Evolutionary conservation across 495 filamentous ascomycete genomes (phyloP).

Genomic region (Astrocystis sublimbata): DNA sequence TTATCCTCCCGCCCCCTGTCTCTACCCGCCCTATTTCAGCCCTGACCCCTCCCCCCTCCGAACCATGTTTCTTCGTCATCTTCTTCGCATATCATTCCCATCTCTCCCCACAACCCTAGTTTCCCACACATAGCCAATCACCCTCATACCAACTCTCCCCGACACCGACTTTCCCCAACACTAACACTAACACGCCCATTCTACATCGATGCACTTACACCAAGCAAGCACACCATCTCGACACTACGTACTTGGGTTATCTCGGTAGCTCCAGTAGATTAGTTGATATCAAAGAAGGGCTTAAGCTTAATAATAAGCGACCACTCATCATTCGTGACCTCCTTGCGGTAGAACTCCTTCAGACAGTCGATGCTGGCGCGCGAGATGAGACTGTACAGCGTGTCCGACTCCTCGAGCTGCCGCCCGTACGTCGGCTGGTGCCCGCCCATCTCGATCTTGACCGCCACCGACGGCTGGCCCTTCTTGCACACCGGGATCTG

Average conservation of each 20-base stretch:
- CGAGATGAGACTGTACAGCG: conserved; percentile 82
- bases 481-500: conserved; percentile 87
- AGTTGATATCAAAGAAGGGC: conserved; percentile 87
- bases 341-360: conserved; percentile 91
- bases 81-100: too few species aligned
- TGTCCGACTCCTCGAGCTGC: conserved; percentile 92
- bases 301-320: conserved; percentile 88
- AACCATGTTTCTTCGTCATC: too few species aligned
- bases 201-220: not conserved
- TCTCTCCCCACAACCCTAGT: too few species aligned
- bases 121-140: too few species aligned
- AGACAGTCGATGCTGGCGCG: conserved; percentile 87
- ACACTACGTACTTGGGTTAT: not conserved
- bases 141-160: too few species aligned
- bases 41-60: too few species aligned
- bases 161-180: too few species aligned
- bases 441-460: conserved; percentile 92
- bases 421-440: conserved; percentile 96
- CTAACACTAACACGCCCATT: too few species aligned
- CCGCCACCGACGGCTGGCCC: conserved; percentile 91
- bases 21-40: too few species aligned
- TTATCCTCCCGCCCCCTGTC: too few species aligned
- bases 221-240: not conserved
- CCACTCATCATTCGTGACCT: conserved; percentile 96
- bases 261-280: too few species aligned